phyloP scores from a whole-genome alignment of 257 asterid species.

The Mitragyna speciosa region DNA sequence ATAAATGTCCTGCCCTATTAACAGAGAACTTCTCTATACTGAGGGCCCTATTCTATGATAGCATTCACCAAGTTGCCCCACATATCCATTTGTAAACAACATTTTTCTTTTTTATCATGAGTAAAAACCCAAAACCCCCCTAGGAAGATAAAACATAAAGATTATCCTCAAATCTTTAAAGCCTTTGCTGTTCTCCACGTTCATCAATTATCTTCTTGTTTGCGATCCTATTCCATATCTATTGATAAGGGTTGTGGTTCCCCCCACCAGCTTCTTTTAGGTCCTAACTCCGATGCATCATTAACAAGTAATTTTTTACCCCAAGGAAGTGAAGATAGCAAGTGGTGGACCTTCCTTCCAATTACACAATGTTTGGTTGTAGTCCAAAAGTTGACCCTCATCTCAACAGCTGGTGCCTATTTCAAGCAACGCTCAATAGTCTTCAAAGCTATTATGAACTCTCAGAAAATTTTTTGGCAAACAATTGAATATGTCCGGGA shows the following conservation, averaged over 20 bases:
- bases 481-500: no score
- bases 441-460: neutral
- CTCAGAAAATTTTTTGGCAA: neutral
- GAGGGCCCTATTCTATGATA: neutral
- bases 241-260: conserved; percentile 4
- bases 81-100: neutral
- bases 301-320: neutral
- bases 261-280: neutral
- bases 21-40: neutral
- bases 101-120: neutral
- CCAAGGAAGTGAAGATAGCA: neutral
- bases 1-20: neutral
- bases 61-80: neutral
- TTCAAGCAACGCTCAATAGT: neutral
- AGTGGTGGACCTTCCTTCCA: neutral
- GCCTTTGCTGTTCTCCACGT: neutral
- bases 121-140: neutral
- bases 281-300: neutral
- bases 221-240: neutral
- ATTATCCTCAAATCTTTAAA: neutral
- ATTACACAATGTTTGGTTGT: neutral
- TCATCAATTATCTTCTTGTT: neutral
- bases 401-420: neutral
- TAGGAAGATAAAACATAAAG: neutral
- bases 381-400: neutral